Base-by-base conservation (phyloP, 116 monocot genomes). In the Cymodocea nodosa region DNA sequence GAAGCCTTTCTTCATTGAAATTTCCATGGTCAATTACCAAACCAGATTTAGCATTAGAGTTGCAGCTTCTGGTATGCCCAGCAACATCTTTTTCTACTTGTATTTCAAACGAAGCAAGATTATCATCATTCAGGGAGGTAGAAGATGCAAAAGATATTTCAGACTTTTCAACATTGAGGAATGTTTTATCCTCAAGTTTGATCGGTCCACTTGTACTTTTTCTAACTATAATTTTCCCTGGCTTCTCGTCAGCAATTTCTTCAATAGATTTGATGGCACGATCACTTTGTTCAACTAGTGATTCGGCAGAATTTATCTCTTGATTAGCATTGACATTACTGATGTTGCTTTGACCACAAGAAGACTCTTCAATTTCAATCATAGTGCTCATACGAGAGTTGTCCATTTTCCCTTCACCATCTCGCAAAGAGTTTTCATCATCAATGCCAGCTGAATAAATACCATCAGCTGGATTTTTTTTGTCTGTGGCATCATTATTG, bases 281-380 rank as follows among this genome's bases (percentile, higher is more conserved):
- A 37, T 22, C 39, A 36, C 39, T 57, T 39, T 22, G 5, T 17
- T 56, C 23, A n/a, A 10, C 14, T 56, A 39, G 35, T 34, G 60
- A 35, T 64, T 39, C 64, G 7, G 39, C 48, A 40, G 24, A 9
- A 54, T 12, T 37, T 35, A 67, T 67, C 54, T 67, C 67, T 53
- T 52, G 34, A 51, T 55, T 15, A 49, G 0, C 44, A 48, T 22
- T 34, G 25, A 12, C 23, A 49, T 58, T 36, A 59, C 17, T 62
- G 70, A 6, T 52, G 63, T 62, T 35, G 4, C 36, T 35, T n/a
- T 39, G 18, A 37, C 15, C 14, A 48, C 13, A 17, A 59, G 36
- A 52, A 1, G 67, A 20, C 22, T 84, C 77, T 16, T 53, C 62
- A 37, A 61, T 58, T 64, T 75, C 64, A 49, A 74, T 16, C 14